These are phyloP conservation scores for Neospora caninum DNA, from an alignment of 169 alveolate species.

Conservation along the genomic window DNA sequence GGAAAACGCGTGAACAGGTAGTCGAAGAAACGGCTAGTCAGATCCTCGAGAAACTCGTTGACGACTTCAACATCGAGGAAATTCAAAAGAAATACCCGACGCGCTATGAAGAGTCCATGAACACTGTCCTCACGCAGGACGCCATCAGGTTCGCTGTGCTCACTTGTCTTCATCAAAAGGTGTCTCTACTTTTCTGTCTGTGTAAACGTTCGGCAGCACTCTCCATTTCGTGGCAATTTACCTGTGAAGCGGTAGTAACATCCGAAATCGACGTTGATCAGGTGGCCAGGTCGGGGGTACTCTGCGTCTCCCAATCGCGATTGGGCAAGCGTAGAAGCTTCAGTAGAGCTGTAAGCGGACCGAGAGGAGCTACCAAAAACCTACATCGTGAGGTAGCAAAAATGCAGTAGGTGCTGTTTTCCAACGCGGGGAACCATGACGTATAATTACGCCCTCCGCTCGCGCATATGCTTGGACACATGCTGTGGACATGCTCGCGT, in stretches of 20 bases:
- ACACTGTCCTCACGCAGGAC: conserved; percentile 92
- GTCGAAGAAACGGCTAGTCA: conserved; percentile 60
- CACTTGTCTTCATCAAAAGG: conserved; percentile 85
- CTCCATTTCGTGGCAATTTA: too few species aligned
- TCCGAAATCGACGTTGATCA: too few species aligned
- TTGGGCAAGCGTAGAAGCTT: too few species aligned
- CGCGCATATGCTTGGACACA: neutral
- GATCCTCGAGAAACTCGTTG: conserved; percentile 81
- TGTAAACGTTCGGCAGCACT: conserved; percentile 71
- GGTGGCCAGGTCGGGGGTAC: too few species aligned
- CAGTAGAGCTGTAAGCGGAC: too few species aligned
- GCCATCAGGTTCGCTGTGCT: conserved; percentile 79
- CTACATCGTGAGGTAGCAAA: too few species aligned
- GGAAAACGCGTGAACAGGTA: conserved; percentile 72
- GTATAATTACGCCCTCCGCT: conserved; percentile 25
- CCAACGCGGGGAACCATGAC: conserved; percentile 50
- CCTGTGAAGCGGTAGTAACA: too few species aligned
- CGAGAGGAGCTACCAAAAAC: too few species aligned
- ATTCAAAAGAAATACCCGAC: conserved; percentile 88
- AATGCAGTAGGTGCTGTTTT: too few species aligned
- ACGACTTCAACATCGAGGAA: conserved; percentile 83
- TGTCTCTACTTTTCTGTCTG: conserved; percentile 78
- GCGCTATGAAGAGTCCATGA: conserved; percentile 90
- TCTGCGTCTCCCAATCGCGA: too few species aligned
- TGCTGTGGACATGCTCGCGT: neutral